A percentile compares a stretch with the other conserved stretches of the same genome.
Evolutionary conservation across 164 flowering plant species (phyloP).

Genomic region (Euptelea pleiosperma): DNA sequence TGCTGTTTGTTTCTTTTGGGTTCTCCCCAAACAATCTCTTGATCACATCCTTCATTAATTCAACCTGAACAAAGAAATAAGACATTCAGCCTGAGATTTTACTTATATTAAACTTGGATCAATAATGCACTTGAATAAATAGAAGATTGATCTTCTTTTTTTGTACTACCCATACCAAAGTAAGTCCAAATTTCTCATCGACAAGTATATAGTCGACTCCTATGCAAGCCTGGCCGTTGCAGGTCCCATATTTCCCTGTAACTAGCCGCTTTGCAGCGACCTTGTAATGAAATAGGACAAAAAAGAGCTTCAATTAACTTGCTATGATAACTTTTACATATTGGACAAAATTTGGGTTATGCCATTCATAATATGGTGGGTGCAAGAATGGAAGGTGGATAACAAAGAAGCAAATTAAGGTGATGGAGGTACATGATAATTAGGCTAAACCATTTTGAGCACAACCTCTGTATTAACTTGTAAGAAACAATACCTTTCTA

Average conservation of each 20-base stretch:
- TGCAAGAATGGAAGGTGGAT: too few species aligned
- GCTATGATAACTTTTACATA: too few species aligned
- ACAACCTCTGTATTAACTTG: too few species aligned
- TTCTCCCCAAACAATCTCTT: constrained; percentile 53
- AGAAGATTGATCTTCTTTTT: neutral
- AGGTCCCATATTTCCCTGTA: constrained; percentile 65
- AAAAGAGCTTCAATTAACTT: too few species aligned
- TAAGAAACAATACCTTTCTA: constrained; percentile 36
- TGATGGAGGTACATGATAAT: too few species aligned
- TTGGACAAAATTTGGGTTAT: too few species aligned
- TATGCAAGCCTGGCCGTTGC: constrained; percentile 79
- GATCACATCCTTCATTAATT: constrained; percentile 38
- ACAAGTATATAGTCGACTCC: constrained; percentile 72
- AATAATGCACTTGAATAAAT: neutral
- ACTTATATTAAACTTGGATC: neutral
- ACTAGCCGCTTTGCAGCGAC: constrained; percentile 56
- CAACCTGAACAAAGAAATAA: constrained; percentile 42
- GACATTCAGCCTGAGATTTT: neutral
- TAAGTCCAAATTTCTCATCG: constrained; percentile 47
- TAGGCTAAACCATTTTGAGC: too few species aligned
- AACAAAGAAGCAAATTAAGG: too few species aligned
- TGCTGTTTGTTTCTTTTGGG: constrained; percentile 32
- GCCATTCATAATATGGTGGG: too few species aligned
- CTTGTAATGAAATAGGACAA: constrained; percentile 33
- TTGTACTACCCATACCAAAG: constrained; percentile 42